A percentile compares a stretch with the other conserved stretches of the same genome.
phyloP scores from a whole-genome alignment of 768 basidiomycete genomes.

The Lactarius evosmus region DNA sequence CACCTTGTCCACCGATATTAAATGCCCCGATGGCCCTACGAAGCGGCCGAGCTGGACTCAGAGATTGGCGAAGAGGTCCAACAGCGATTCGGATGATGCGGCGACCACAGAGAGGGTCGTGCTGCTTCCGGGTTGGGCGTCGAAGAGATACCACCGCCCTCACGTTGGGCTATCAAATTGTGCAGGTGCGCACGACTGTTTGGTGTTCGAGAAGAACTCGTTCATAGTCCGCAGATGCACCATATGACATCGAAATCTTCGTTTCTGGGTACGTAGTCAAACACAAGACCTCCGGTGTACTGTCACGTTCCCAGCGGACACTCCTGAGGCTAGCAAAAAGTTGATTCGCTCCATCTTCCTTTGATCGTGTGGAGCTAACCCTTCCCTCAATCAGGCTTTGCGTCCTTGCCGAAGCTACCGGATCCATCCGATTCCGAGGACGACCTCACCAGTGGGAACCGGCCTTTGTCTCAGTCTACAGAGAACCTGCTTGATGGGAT shows the following conservation, averaged over 20 bases:
- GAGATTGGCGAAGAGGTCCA: conserved; percentile 35
- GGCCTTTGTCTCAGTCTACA: conserved; percentile 36
- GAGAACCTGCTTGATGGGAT: conserved; percentile 48
- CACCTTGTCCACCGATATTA: conserved; percentile 28
- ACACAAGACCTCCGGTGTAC: conserved; percentile 53
- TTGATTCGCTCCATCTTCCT: conserved; percentile 32
- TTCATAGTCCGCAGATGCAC: conserved; percentile 38
- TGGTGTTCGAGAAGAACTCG: not conserved
- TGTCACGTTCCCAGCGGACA: conserved; percentile 70
- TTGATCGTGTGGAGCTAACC: not conserved
- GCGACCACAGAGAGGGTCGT: conserved; percentile 45
- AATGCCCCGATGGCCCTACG: conserved; percentile 29
- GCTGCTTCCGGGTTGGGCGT: conserved; percentile 83
- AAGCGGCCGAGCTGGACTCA: conserved; percentile 51
- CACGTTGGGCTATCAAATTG: conserved; percentile 21
- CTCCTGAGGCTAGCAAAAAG: conserved; percentile 78
- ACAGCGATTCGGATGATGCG: conserved; percentile 28
- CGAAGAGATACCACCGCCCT: conserved; percentile 47
- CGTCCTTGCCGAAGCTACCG: conserved; percentile 24
- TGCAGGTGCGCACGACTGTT: conserved; percentile 32
- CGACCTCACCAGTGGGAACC: conserved; percentile 32
- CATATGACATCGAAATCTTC: conserved; percentile 70
- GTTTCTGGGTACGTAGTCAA: conserved; percentile 75
- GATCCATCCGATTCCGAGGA: conserved; percentile 34
- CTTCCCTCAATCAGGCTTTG: conserved; percentile 16